Conservation (phyloP, 2,329 filamentous ascomycete species). For the Macrophomina tecta region DNA sequence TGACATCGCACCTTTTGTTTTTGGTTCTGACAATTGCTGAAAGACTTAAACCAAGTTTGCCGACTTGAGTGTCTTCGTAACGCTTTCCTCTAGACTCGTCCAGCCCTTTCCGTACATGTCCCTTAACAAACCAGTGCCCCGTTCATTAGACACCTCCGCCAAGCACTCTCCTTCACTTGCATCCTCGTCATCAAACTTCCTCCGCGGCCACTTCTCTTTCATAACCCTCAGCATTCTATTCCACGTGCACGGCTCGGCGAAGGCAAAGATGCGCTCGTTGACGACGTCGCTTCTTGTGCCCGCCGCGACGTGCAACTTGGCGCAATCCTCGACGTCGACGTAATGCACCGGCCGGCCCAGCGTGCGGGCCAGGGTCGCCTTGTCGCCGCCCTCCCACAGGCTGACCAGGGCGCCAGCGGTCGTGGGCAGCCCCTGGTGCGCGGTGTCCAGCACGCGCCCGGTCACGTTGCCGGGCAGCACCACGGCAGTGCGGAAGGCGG, state of each 20-base stretch:
- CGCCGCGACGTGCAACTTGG: constrained; percentile 31
- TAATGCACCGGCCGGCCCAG: no score
- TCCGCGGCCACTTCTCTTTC: constrained; percentile 16
- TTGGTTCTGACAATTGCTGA: no score
- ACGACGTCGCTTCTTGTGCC: constrained; percentile 31
- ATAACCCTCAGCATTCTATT: constrained; percentile 29
- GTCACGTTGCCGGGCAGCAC: constrained; percentile 29
- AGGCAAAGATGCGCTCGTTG: constrained; percentile 30
- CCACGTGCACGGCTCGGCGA: constrained; percentile 30
- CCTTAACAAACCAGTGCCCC: constrained; percentile 27
- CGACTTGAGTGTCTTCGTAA: constrained; percentile 25
- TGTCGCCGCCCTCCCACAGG: constrained; percentile 1
- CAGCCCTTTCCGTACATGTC: constrained; percentile 29
- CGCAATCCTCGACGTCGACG: constrained; percentile 30
- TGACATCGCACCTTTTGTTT: no score
- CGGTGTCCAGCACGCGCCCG: constrained; percentile 29
- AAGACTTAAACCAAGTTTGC: background rate
- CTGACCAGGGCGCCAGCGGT: constrained; percentile 31
- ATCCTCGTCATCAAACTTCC: constrained; percentile 29
- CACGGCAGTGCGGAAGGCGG: constrained; percentile 30
- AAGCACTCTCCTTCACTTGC: constrained; percentile 29
- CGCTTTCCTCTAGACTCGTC: constrained; percentile 29
- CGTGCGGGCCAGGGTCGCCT: constrained; percentile 25
- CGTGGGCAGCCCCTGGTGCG: constrained; percentile 29
- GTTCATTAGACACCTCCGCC: constrained; percentile 22